phyloP scores from a whole-genome alignment of 768 basidiomycete species.

The Pleurotus salmoneostramineus region DNA sequence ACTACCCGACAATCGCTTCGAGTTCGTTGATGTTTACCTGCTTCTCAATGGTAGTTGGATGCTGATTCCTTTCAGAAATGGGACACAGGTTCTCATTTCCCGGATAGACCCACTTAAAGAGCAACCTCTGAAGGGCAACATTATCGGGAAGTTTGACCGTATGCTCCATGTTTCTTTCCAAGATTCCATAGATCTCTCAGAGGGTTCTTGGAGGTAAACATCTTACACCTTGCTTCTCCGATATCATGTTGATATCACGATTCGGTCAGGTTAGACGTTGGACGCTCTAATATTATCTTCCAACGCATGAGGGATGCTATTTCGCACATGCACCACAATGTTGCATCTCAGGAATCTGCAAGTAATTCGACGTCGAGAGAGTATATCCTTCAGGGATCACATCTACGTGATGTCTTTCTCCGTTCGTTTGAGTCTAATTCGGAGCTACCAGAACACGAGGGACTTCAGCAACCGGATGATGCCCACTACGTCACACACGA shows the following conservation, averaged over 20 bases:
- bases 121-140: constrained; percentile 46
- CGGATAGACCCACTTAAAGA: constrained; percentile 60
- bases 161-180: constrained; percentile 53
- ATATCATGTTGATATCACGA: neutral
- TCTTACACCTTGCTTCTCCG: neutral
- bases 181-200: constrained; percentile 37
- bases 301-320: constrained; percentile 72
- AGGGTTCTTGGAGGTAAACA: constrained; percentile 44
- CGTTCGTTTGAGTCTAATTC: constrained; percentile 41
- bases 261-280: constrained; percentile 51
- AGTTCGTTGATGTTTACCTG: constrained; percentile 33
- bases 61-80: constrained; percentile 35
- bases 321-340: constrained; percentile 49
- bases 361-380: constrained; percentile 33
- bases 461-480: constrained; percentile 36
- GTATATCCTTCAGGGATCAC: constrained; percentile 63
- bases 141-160: constrained; percentile 30
- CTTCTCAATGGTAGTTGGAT: neutral
- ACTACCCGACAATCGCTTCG: constrained; percentile 66
- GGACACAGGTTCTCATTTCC: constrained; percentile 65
- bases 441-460: constrained; percentile 22
- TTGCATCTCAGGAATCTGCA: constrained; percentile 32
- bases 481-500: constrained; percentile 31
- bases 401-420: constrained; percentile 68
- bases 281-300: constrained; percentile 59